A percentile compares a stretch with the other conserved stretches of the same genome.
Conservation (phyloP, 768 basidiomycete genomes). For the Cystofilobasidium capitatum region DNA sequence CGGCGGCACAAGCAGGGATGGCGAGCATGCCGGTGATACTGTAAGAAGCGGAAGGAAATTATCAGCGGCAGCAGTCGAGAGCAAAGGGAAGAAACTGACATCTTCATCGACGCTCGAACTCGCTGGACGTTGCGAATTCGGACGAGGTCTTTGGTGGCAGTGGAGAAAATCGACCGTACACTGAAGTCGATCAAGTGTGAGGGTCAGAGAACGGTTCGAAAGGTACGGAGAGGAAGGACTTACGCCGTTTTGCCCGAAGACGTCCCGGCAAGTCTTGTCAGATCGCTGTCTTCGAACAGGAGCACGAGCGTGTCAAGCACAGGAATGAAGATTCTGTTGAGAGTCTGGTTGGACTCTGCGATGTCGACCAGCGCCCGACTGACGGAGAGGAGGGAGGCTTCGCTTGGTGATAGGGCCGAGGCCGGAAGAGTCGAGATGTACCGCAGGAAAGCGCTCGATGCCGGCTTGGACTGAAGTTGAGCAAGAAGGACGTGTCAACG, state of each 20-base stretch:
- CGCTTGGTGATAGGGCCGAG: slow-evolving; percentile 7
- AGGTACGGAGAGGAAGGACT: slow-evolving; percentile 28
- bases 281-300: slow-evolving; percentile 58
- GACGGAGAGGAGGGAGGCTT: slow-evolving; percentile 23
- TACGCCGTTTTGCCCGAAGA: slow-evolving; percentile 44
- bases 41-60: neutral
- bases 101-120: slow-evolving; percentile 70
- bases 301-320: slow-evolving; percentile 64
- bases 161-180: slow-evolving; percentile 13
- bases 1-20: slow-evolving; percentile 46
- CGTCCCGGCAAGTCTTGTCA: slow-evolving; percentile 47
- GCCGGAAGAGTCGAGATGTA: slow-evolving; percentile 53
- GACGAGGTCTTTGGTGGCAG: slow-evolving; percentile 16
- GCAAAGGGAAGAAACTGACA: slow-evolving; percentile 47
- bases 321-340: slow-evolving; percentile 72
- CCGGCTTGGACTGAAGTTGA: slow-evolving; percentile 54
- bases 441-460: slow-evolving; percentile 51
- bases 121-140: slow-evolving; percentile 55
- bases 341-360: slow-evolving; percentile 48
- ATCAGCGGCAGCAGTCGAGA: slow-evolving; percentile 1
- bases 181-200: neutral
- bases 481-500: neutral
- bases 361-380: slow-evolving; percentile 39
- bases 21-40: slow-evolving; percentile 43
- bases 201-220: neutral